Percentiles rank a stretch among this genome's conserved stretches.
phyloP scores from a whole-genome alignment of 305 asterid species.

The Fraxinus sp. region DNA sequence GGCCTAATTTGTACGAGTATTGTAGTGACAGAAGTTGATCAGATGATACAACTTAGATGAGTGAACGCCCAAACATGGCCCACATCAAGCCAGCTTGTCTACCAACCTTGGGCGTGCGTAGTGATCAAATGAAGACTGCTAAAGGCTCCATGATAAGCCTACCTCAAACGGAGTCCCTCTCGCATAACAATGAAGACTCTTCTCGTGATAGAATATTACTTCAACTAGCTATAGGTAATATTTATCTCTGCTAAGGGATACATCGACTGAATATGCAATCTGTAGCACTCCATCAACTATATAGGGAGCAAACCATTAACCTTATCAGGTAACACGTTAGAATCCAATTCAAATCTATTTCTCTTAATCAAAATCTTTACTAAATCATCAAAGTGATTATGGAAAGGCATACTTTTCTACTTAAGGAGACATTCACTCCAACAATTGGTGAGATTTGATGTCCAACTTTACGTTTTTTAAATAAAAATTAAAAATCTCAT shows the following conservation, averaged over 20 bases:
- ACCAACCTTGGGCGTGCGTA: neutral
- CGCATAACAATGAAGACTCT: neutral
- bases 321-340: neutral
- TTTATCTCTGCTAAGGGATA: neutral
- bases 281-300: neutral
- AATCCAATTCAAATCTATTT: neutral
- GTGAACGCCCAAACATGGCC: neutral
- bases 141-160: neutral
- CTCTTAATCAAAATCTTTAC: neutral
- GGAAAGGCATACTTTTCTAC: neutral
- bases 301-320: neutral
- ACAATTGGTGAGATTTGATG: neutral
- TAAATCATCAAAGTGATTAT: neutral
- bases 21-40: neutral
- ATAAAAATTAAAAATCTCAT: neutral
- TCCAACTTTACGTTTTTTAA: neutral
- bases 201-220: neutral
- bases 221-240: neutral
- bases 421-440: neutral
- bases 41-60: neutral
- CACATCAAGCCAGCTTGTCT: neutral
- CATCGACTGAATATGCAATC: neutral
- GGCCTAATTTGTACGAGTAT: neutral
- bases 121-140: neutral
- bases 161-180: neutral